These are phyloP conservation scores for Eucalyptus curtisii DNA, from an alignment of 345 rosid species.

Conservation along the genomic window DNA sequence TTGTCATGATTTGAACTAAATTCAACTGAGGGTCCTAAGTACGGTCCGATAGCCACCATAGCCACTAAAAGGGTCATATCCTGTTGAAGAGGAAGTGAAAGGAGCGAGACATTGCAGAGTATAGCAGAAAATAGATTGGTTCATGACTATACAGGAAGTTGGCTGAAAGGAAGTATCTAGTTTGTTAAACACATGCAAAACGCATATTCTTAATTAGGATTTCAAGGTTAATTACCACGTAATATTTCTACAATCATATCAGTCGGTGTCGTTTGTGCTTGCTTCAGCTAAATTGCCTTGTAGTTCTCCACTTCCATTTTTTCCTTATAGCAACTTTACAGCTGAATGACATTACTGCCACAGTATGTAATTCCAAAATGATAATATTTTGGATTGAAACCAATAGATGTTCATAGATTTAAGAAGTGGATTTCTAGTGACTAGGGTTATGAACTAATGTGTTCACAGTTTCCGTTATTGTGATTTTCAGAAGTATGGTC, in stretches of 20 bases:
- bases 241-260: background rate
- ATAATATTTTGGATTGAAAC: background rate
- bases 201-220: background rate
- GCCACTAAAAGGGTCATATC: too few species aligned
- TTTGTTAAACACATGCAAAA: background rate
- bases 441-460: background rate
- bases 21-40: too few species aligned
- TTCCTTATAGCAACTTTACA: background rate
- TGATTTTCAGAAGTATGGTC: background rate
- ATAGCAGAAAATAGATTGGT: background rate
- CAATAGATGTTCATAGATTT: background rate
- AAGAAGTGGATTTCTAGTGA: background rate
- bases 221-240: background rate
- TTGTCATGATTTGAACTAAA: background rate
- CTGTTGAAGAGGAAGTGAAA: too few species aligned
- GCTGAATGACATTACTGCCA: background rate
- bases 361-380: background rate
- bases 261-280: background rate
- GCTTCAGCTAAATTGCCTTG: background rate
- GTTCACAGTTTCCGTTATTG: background rate
- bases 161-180: background rate
- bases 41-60: too few species aligned
- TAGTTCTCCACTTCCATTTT: background rate
- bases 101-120: too few species aligned
- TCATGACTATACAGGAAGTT: background rate